Base-by-base conservation (phyloP, 2,329 filamentous ascomycete species). In the Monilinia aucupariae region DNA sequence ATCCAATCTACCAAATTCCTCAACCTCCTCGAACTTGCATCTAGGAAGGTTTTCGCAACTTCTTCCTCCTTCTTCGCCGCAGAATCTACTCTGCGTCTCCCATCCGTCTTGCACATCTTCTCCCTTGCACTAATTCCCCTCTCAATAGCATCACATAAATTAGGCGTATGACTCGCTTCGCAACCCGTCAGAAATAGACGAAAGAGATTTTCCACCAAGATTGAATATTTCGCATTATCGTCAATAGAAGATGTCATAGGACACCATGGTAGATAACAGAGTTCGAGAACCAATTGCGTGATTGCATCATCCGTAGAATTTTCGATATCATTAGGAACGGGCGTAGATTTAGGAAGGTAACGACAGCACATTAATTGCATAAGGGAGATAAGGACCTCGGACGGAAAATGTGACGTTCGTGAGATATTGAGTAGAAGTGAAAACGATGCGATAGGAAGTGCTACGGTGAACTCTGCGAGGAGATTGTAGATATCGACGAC, bases 201-300 rank as follows among this genome's bases (percentile, higher is more conserved):
- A 20, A 85, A 67, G 45, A 85, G 68, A 2, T 76, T 75, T 71
- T 87, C 85, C 0, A 85, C 73, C 43, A 84, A 68, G 34, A 87
- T 74, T 4, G 80, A 81, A 15, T 86, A 77, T 66, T 82, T 83
- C 6, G 81, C 80, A 68, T 87, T 86, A 51, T 86, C 84, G 1
- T 75, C 73, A 1, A 77, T 69, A 12, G 74, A 78, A 4, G 73
- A 71, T 0, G 76, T 79, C 34, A 77, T 80, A 0, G 85, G 82
- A 1, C 80, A 72, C 61, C 75, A 83, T 0, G 82, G 82, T 6
- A 87, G 76, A 68, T 80, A 86, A 64, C 79, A 79, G 47, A 71
- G 67, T 64, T 84, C 79, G 25, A 87, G 76, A 20, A 80, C 79
- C 0, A 71, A 55, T 65, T 81, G 79, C 5, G 74, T 79, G 25